Base-by-base conservation (phyloP, 192 early-diverging fungal species). In the Umbelopsis sp. region DNA sequence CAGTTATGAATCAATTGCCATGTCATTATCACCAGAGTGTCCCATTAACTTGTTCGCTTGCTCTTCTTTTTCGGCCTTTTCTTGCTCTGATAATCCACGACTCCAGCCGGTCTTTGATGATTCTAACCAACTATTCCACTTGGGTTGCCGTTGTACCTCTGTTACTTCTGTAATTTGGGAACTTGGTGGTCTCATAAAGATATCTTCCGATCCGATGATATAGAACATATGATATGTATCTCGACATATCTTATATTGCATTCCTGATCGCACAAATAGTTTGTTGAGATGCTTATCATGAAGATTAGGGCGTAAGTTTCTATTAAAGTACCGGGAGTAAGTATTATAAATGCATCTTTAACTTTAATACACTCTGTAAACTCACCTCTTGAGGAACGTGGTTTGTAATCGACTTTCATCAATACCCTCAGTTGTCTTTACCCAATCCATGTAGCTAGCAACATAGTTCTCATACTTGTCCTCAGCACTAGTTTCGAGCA, bases 151-250 rank as follows among this genome's bases (percentile, higher is more conserved):
- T 34, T 21, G 34, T 20, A 32, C 45, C 17, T 59, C 66, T 47
- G 36, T 56, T 31, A 21, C 20, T 24, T 66, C 50, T 9, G 34
- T 45, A 0, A 10, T 47, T n/a, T 36, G n/a, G 14, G 21, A 20
- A 45, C 50, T 73, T 49, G 17, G 11, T 59, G 83, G 80, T 36
- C 81, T 85, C 81, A 76, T 82, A 84, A 94, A 98, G 80, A 87
- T 90, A 70, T 99, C 98, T 77, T 99, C 98, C 4, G 96, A 96
- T 25, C 92, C 86, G 50, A 91, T 94, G 29, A 99, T 91, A 78
- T 96, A 99, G 76, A 95, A 98, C 68, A 99, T 93, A 83, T 96
- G 95, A 87, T 99, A 99, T 9, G 97, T 97, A 78, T 98, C 96
- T 51, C 94, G 88, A 47, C 94, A 93, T 50, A 99, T 97, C 86